Evolutionary conservation across 306 rosid genomes (phyloP).

Genomic region (Cucurbita maxima): DNA sequence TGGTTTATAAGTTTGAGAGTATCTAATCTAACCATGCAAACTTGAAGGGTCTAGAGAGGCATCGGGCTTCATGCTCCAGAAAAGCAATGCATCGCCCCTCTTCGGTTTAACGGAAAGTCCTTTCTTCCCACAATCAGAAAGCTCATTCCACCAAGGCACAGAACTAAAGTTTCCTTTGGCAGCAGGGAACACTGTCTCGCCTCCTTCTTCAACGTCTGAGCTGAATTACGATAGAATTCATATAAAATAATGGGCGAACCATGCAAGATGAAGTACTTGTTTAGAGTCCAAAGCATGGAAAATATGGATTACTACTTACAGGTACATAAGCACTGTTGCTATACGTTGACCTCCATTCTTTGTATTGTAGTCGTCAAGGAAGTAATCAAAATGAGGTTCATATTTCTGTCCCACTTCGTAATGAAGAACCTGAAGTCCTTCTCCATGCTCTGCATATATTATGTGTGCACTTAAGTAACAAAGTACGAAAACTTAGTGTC

Average conservation of each 20-base stretch:
- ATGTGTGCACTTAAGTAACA: conserved; percentile 12
- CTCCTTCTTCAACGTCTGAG: conserved; percentile 98
- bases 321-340: conserved; percentile 91
- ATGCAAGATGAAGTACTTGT: conserved; percentile 5
- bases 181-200: conserved; percentile 96
- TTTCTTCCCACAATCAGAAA: conserved; percentile 79
- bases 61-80: conserved; percentile 99
- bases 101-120: conserved; percentile 93
- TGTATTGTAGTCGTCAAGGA: conserved; percentile 74
- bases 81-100: conserved; percentile 92
- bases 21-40: conserved; percentile 63
- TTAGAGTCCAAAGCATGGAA: conserved; percentile 3
- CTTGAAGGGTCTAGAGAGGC: conserved; percentile 80
- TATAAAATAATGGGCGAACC: conserved; percentile 3
- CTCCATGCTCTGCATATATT: conserved; percentile 70
- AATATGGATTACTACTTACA: conserved; percentile 42
- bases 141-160: conserved; percentile 94
- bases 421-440: conserved; percentile 97
- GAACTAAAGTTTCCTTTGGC: conserved; percentile 87
- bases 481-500: conserved; percentile 5
- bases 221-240: conserved; percentile 31
- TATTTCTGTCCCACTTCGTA: conserved; percentile 97
- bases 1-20: not conserved
- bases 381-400: conserved; percentile 95
- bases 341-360: conserved; percentile 93